Evolutionary conservation across 1,284 basidiomycete species (phyloP), one percentile per base, ranked within the genome.

Genomic region (Gymnopus androsaceus): DNA sequence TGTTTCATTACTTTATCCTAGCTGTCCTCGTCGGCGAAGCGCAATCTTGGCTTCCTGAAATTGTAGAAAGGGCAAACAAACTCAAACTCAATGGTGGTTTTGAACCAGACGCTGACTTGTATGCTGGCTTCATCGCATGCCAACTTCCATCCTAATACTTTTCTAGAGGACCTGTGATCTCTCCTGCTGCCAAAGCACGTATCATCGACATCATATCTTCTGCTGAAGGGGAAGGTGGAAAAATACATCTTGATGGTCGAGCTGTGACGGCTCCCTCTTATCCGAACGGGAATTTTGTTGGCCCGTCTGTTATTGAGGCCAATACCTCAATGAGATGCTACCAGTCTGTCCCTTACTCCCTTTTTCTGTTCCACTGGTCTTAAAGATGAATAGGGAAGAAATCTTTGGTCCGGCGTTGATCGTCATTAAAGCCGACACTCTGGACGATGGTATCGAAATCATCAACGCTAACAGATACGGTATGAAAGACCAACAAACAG

Each of bases 401-500:
- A 97, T 98, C 63, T 98, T 98, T 65, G 96, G 95, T 2, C 96
- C 96, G 3, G 95, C 90, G 0, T 80, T 99, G 38, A 78, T 89
- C 21, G 80, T 97, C 51, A 70, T 98, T 62, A 79, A 84, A 54
- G 92, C 90, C 5, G 86, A 94, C 54, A 94, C 88, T 1, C 78
- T 99, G 45, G 95, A 98, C 63, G 93, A 98, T 63, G 96, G 95
- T 19, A 81, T 98, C 59, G 84, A 85, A 34, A 86, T 97, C 61
- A 88, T 98, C 75, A 98, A 98, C 74, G 74, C 78, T 54, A 98
- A 97, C 75, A 81, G 76, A 67, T 97, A 92, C 68, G 92, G 44
- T 33, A 33, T 33, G 31, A 6, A 33, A 33, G 14, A 33, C 6
- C 6, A 33, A 33, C 6, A 33, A 33, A 33, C 6, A 33, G 14